These are phyloP conservation scores for Gossypium stocksii DNA, from an alignment of 345 rosid species.

Conservation along the genomic window DNA sequence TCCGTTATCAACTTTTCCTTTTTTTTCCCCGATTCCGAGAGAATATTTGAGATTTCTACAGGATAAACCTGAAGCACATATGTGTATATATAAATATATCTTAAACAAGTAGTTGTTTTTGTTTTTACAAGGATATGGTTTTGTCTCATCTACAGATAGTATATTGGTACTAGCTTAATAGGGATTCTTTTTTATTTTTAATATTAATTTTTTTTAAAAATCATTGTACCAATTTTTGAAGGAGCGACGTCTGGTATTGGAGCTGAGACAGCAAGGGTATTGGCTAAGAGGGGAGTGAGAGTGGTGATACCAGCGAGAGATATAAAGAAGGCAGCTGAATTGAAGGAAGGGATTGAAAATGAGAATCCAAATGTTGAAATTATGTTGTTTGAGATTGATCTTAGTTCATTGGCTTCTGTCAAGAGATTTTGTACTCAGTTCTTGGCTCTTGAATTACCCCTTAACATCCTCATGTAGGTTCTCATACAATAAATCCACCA, in stretches of 20 bases:
- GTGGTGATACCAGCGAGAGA: slow-evolving; percentile 83
- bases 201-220: no score
- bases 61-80: no score
- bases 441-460: slow-evolving; percentile 62
- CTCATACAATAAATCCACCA: not conserved
- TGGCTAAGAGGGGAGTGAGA: slow-evolving; percentile 81
- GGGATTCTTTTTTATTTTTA: not conserved
- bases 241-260: slow-evolving; percentile 98
- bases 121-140: slow-evolving; percentile 34
- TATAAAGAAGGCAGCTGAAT: slow-evolving; percentile 55
- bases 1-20: not conserved
- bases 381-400: slow-evolving; percentile 58
- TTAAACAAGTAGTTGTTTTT: slow-evolving; percentile 17
- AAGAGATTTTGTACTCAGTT: slow-evolving; percentile 62
- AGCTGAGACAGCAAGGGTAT: slow-evolving; percentile 77
- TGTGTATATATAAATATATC: not conserved
- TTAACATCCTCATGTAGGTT: slow-evolving; percentile 83
- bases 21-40: not conserved
- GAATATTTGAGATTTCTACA: not conserved
- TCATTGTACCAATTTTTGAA: slow-evolving; percentile 9
- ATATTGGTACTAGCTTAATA: not conserved
- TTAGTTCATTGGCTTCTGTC: slow-evolving; percentile 77
- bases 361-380: slow-evolving; percentile 65
- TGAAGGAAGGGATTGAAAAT: slow-evolving; percentile 49
- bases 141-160: slow-evolving; percentile 31